phyloP scores from a whole-genome alignment of 2,329 filamentous ascomycete genomes.

The Diaporthe sp. region DNA sequence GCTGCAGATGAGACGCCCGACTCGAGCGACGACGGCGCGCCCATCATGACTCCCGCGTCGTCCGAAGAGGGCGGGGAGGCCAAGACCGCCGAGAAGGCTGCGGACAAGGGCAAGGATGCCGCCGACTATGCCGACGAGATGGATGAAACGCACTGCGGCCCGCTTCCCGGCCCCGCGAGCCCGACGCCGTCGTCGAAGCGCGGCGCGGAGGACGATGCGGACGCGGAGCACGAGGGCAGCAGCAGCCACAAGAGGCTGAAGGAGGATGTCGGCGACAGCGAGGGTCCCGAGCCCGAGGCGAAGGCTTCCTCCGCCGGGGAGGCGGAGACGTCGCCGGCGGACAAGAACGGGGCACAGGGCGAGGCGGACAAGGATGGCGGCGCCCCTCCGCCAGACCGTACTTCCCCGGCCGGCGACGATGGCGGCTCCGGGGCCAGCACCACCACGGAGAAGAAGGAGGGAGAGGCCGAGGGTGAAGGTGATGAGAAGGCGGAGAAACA shows the following conservation, averaged over 20 bases:
- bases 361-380: not conserved
- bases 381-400: not conserved
- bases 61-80: constrained; percentile 47
- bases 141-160: constrained; percentile 18
- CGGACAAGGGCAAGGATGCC: not conserved
- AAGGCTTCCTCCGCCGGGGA: constrained; percentile 23
- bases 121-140: not conserved
- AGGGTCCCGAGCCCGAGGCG: constrained; percentile 40
- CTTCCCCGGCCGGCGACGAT: constrained; percentile 30
- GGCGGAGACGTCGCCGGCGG: constrained; percentile 28
- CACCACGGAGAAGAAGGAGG: constrained; percentile 7
- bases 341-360: not conserved
- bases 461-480: not conserved
- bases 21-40: constrained; percentile 43
- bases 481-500: not conserved
- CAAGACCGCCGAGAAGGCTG: constrained; percentile 40
- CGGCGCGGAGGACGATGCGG: constrained; percentile 65
- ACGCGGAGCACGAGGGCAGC: constrained; percentile 49
- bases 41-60: constrained; percentile 38
- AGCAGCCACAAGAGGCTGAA: constrained; percentile 63
- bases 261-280: constrained; percentile 53
- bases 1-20: constrained; percentile 35
- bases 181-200: constrained; percentile 60
- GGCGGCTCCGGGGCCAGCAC: constrained; percentile 38
- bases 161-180: constrained; percentile 33